Evolutionary conservation across 768 basidiomycete species (phyloP).

Genomic region (Collybiopsis luxurians): DNA sequence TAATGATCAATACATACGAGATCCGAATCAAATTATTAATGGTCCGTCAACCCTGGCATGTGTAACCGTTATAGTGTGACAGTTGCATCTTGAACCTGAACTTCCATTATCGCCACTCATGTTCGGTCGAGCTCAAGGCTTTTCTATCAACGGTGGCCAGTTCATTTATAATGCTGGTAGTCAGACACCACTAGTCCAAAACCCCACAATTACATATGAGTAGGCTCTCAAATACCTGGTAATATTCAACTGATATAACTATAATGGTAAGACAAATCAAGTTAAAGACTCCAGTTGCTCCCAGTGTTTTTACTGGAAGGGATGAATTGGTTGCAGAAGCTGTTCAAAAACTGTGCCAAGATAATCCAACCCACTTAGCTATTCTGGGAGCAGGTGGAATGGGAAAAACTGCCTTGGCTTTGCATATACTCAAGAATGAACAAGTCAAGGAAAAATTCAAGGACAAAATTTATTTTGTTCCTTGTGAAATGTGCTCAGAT

Average conservation of each 20-base stretch:
- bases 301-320: neutral
- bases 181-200: too few species aligned
- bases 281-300: neutral
- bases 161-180: too few species aligned
- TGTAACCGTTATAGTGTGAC: too few species aligned
- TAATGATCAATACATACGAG: too few species aligned
- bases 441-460: neutral
- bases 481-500: neutral
- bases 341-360: neutral
- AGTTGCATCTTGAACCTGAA: too few species aligned
- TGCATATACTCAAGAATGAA: neutral
- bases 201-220: neutral
- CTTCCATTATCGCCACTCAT: too few species aligned
- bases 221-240: neutral
- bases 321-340: neutral
- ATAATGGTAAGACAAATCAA: neutral
- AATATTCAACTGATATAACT: neutral
- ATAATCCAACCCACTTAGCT: constrained; percentile 13
- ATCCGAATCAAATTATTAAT: too few species aligned
- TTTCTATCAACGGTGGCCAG: too few species aligned
- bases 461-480: neutral
- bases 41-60: too few species aligned
- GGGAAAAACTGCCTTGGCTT: neutral
- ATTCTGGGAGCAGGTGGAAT: neutral
- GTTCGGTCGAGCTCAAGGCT: too few species aligned